Conservation (phyloP, 2,329 filamentous ascomycete species). For the Fusarium papillatum region DNA sequence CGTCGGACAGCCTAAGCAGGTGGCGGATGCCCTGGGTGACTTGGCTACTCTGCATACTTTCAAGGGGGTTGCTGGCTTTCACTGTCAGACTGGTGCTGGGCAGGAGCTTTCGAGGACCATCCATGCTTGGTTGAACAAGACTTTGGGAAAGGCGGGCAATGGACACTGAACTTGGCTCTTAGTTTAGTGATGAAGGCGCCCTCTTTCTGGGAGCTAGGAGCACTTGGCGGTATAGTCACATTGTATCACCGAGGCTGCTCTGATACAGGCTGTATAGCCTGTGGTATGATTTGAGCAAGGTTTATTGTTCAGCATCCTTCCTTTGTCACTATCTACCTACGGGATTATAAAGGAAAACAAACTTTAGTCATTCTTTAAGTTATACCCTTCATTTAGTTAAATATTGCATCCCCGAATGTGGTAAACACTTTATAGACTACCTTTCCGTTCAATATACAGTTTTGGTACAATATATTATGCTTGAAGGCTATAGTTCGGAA, state of each 20-base stretch:
- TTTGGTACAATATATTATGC: too few species aligned
- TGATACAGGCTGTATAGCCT: neutral
- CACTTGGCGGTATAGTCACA: neutral
- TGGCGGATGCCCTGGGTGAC: slow-evolving; percentile 25
- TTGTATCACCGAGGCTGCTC: neutral
- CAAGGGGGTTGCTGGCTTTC: slow-evolving; percentile 24
- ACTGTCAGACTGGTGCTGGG: slow-evolving; percentile 28
- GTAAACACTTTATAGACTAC: neutral
- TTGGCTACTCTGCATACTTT: slow-evolving; percentile 20
- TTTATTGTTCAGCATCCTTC: neutral
- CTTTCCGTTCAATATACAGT: neutral
- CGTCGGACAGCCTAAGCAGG: slow-evolving; percentile 14
- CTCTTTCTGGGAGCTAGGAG: neutral
- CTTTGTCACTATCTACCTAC: neutral
- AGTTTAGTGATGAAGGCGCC: neutral
- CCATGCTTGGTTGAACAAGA: slow-evolving; percentile 24
- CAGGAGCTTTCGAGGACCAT: slow-evolving; percentile 23
- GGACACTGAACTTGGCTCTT: neutral
- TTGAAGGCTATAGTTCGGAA: neutral
- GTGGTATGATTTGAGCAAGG: neutral
- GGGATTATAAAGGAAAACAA: neutral
- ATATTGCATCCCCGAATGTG: neutral
- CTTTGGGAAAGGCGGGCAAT: neutral
- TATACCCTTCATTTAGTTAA: too few species aligned
- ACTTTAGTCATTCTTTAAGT: neutral